Conservation (phyloP, 1,284 basidiomycete genomes). For the Tylopilus sp. region DNA sequence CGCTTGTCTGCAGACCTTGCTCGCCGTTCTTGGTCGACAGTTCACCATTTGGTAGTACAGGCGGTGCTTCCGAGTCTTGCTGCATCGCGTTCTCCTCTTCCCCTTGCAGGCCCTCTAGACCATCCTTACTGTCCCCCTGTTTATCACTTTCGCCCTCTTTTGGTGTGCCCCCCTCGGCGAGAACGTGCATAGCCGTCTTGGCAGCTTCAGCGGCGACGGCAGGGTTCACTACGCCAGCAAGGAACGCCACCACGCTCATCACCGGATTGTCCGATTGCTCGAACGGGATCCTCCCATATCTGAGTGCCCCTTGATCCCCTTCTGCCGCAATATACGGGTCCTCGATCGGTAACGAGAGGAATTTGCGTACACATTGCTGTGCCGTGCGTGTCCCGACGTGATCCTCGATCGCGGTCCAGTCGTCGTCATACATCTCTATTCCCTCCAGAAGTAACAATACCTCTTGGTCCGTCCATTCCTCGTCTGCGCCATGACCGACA, state of each 20-base stretch:
- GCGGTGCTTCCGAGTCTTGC: slow-evolving; percentile 21
- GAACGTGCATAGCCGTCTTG: slow-evolving; percentile 81
- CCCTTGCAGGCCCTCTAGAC: slow-evolving; percentile 29
- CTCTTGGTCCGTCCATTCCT: slow-evolving; percentile 89
- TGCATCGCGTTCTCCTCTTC: slow-evolving; percentile 34
- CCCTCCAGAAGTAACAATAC: slow-evolving; percentile 87
- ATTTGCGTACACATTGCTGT: slow-evolving; percentile 95
- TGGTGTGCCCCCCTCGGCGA: slow-evolving; percentile 48
- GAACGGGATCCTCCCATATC: slow-evolving; percentile 84
- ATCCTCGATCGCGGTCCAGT: slow-evolving; percentile 90
- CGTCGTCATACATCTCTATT: slow-evolving; percentile 97
- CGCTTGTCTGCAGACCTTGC: slow-evolving; percentile 33
- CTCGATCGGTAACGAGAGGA: slow-evolving; percentile 96
- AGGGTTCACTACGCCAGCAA: slow-evolving; percentile 90
- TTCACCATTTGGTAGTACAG: slow-evolving; percentile 19
- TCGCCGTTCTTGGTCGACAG: slow-evolving; percentile 13
- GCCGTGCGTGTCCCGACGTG: slow-evolving; percentile 90
- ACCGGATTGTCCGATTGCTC: slow-evolving; percentile 96
- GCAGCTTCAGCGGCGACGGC: slow-evolving; percentile 93
- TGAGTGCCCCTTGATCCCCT: slow-evolving; percentile 75
- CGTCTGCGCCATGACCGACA: slow-evolving; percentile 44
- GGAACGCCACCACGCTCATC: slow-evolving; percentile 97
- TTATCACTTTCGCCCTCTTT: slow-evolving; percentile 31
- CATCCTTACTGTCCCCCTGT: slow-evolving; percentile 27
- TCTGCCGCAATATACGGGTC: slow-evolving; percentile 82